phyloP scores from a whole-genome alignment of 78 protist species.

The Acrasis kona region DNA sequence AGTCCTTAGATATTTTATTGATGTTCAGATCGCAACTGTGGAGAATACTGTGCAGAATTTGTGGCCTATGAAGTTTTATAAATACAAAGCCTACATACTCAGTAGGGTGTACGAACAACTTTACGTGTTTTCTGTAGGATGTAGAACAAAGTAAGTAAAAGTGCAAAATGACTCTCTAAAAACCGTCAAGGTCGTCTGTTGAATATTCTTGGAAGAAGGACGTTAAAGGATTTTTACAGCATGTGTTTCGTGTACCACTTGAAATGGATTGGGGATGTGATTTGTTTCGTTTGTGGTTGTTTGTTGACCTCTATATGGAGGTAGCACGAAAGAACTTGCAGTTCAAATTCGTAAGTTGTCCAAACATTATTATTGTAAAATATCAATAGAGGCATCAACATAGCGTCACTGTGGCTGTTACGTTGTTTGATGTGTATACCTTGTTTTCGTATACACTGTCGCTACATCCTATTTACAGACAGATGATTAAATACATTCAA shows the following conservation, averaged over 20 bases:
- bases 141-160: no score
- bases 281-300: not conserved
- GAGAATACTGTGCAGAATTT: not conserved
- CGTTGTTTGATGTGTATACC: no score
- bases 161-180: no score
- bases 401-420: no score
- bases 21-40: not conserved
- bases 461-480: no score
- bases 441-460: no score
- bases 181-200: not conserved
- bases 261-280: slow-evolving; percentile 2
- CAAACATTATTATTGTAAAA: no score
- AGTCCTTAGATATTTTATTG: not conserved
- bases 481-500: no score
- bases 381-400: no score
- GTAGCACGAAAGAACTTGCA: no score
- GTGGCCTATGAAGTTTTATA: not conserved
- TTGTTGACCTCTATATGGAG: not conserved
- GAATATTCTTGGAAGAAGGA: not conserved
- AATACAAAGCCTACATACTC: not conserved
- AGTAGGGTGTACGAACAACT: not conserved
- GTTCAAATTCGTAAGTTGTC: no score
- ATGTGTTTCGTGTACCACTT: not conserved
- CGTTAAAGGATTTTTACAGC: no score
- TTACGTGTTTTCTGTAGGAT: not conserved